phyloP scores from a whole-genome alignment of 2,329 filamentous ascomycete species.

The Paecilomyces dactylethromorphus region DNA sequence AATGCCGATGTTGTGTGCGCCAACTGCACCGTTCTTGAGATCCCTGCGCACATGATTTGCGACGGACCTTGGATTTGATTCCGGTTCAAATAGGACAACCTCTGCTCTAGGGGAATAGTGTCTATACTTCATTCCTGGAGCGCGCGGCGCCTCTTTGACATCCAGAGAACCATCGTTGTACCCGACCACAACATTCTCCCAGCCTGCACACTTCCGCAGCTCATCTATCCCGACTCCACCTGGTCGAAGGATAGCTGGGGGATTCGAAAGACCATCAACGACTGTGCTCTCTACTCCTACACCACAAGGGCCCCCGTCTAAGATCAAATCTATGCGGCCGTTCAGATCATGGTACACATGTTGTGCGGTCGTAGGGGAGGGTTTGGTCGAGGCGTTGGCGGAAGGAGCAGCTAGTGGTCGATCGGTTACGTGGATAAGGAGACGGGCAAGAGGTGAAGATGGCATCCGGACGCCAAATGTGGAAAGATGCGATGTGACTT shows the following conservation, averaged over 20 bases:
- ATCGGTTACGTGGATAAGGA: conserved; percentile 73
- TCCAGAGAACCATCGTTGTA: conserved; percentile 71
- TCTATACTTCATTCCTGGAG: conserved; percentile 98
- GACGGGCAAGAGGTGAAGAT: conserved; percentile 72
- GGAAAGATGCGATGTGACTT: conserved; percentile 77
- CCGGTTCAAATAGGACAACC: conserved; percentile 73
- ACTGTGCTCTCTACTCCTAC: conserved; percentile 97
- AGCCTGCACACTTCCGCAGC: conserved; percentile 66
- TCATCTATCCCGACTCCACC: conserved; percentile 82
- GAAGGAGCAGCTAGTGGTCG: conserved; percentile 84
- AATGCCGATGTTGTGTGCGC: conserved; percentile 29
- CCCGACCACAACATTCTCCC: conserved; percentile 69
- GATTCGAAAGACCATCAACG: conserved; percentile 77
- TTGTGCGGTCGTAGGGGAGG: conserved; percentile 81
- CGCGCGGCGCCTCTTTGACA: conserved; percentile 62
- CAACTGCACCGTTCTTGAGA: conserved; percentile 21
- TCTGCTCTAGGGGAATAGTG: conserved; percentile 90
- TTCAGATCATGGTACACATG: conserved; percentile 82
- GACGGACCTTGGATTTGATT: conserved; percentile 22
- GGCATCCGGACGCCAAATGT: conserved; percentile 93
- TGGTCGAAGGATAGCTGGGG: conserved; percentile 76
- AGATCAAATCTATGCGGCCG: conserved; percentile 74
- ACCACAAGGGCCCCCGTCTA: conserved; percentile 79
- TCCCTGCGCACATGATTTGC: conserved; percentile 26
- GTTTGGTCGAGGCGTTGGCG: conserved; percentile 89